A percentile compares a stretch with the other conserved stretches of the same genome.
phyloP scores from a whole-genome alignment of 1,284 basidiomycete species.

The Pseudozyma tsukubaensis region DNA sequence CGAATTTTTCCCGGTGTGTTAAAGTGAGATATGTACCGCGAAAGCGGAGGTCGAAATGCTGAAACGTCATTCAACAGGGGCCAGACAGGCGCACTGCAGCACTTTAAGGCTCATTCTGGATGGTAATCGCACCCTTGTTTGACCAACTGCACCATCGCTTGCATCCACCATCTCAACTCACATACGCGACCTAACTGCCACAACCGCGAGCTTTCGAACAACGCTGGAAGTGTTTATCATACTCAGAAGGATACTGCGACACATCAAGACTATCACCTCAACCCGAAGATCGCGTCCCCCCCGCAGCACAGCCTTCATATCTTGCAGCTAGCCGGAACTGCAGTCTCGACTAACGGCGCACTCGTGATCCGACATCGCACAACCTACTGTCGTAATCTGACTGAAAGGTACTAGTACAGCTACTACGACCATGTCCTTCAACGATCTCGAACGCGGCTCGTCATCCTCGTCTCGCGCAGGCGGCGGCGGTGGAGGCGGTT shows the following conservation, averaged over 20 bases:
- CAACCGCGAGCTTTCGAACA: too few relatives aligned
- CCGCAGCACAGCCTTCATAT: too few relatives aligned
- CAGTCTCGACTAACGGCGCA: too few relatives aligned
- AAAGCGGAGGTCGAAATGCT: conserved; percentile 6
- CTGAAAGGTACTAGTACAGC: neutral
- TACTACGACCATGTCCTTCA: conserved; percentile 70
- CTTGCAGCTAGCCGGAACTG: too few relatives aligned
- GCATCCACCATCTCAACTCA: conserved; percentile 15
- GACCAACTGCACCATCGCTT: neutral
- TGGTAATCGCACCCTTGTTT: neutral
- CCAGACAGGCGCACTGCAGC: conserved; percentile 1
- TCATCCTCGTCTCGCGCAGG: conserved; percentile 25
- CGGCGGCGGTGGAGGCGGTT: conserved; percentile 21
- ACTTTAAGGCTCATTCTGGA: conserved; percentile 4
- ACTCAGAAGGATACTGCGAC: too few relatives aligned
- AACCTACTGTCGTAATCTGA: too few relatives aligned
- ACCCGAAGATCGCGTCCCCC: too few relatives aligned
- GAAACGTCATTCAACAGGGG: conserved; percentile 47
- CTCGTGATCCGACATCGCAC: too few relatives aligned
- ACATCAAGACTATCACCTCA: too few relatives aligned
- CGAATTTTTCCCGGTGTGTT: neutral
- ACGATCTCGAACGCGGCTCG: conserved; percentile 71
- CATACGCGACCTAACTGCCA: neutral
- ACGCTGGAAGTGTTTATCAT: too few relatives aligned
- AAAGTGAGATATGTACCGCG: conserved; percentile 8